Base-by-base conservation (phyloP, 345 rosid species). In the Gossypium mustelinum region DNA sequence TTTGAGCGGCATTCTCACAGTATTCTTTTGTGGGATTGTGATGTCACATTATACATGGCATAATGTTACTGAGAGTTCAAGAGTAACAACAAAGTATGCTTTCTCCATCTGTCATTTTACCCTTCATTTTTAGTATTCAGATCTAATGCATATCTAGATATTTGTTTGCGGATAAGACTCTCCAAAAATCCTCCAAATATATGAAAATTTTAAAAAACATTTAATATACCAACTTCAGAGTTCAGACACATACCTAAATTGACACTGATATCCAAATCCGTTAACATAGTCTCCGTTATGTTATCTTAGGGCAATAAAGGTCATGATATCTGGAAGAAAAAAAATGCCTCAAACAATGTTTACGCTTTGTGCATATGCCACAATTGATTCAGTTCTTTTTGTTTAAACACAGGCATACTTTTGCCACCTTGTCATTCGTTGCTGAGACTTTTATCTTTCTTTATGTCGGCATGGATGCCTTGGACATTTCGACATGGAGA, bases 381-480 rank as follows among this genome's bases (percentile, higher is more conserved):
- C 54, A 14, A 12, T 67, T 29, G 61, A 22, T 41, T 76, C 65
- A 18, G 64, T 72, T 65, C 29, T 64, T 48, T 74, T 54, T 11
- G 27, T 24, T 22, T 16, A 39, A 18, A 41, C 59, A 11, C 89
- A 96, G 98, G 88, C 99, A 96, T 80, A 73, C 94, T 81, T 96
- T 96, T 79, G 99, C 98, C 22, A 93, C 98, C 29, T 73, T 96
- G 70, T 96, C 99, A 45, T 96, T 93, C 79, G 91, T 96, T 61
- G 96, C 97, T 68, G 99, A 95, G 85, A 90, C 82, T 68, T 95
- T 89, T 76, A 93, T 95, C 70, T 95, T 95, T 85, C 87, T 95
- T 66, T 95, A 95, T 78, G 99, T 95, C 4, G 99, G 99, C 13
- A 93, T 95, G 98, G 99, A 93, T 89, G 99, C 99, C 47, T 81